Evolutionary conservation across 2,329 filamentous ascomycete species (phyloP).

Genomic region (Cladophialophora exuberans): DNA sequence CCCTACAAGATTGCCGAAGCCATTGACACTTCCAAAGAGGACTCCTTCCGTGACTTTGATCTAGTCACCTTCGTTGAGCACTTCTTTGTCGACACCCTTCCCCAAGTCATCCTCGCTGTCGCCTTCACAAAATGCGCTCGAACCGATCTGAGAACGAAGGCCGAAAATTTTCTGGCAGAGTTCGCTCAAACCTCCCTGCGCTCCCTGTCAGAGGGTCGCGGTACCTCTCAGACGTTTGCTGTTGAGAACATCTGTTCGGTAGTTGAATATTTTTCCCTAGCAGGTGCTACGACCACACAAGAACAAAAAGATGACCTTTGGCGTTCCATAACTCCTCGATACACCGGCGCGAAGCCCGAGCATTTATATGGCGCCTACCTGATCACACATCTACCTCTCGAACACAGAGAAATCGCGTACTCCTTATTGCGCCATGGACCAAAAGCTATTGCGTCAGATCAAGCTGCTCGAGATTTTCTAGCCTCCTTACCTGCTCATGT

Average conservation of each 20-base stretch:
- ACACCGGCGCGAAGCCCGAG: slow-evolving; percentile 36
- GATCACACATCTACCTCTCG: slow-evolving; percentile 48
- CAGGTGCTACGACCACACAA: slow-evolving; percentile 15
- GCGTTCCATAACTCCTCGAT: slow-evolving; percentile 22
- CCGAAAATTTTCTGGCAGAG: slow-evolving; percentile 28
- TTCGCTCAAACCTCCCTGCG: slow-evolving; percentile 19
- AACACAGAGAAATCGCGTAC: slow-evolving; percentile 55
- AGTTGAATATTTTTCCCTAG: slow-evolving; percentile 30
- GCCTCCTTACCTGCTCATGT: slow-evolving; percentile 61
- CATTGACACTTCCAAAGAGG: slow-evolving; percentile 85
- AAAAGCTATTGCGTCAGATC: slow-evolving; percentile 74
- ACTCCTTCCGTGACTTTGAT: slow-evolving; percentile 94
- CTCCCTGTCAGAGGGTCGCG: slow-evolving; percentile 21
- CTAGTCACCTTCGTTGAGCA: slow-evolving; percentile 94
- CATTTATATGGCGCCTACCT: slow-evolving; percentile 48
- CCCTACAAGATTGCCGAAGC: slow-evolving; percentile 90
- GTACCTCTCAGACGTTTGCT: slow-evolving; percentile 12
- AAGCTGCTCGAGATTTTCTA: slow-evolving; percentile 66
- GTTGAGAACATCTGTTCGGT: slow-evolving; percentile 27
- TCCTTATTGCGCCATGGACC: slow-evolving; percentile 74
- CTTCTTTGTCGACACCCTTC: slow-evolving; percentile 86
- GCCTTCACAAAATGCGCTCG: slow-evolving; percentile 85
- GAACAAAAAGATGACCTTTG: slow-evolving; percentile 26
- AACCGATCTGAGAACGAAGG: slow-evolving; percentile 84
- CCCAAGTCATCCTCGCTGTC: slow-evolving; percentile 84